These are phyloP conservation scores for Microbotryum silenes-acaulis DNA, from an alignment of 1,284 basidiomycete genomes.

Conservation along the genomic window DNA sequence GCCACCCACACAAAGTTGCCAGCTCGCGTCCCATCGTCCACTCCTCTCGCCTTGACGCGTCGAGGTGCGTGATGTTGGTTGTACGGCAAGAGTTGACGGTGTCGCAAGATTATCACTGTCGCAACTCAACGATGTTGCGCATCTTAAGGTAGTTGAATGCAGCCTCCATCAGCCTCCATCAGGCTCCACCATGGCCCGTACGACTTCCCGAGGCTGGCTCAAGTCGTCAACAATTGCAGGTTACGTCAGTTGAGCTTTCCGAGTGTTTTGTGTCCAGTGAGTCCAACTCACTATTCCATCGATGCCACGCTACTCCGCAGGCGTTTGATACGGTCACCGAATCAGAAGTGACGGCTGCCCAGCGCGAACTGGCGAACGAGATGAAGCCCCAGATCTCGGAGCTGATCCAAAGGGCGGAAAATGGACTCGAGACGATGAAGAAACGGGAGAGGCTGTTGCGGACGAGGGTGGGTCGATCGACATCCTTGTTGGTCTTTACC, in stretches of 20 bases:
- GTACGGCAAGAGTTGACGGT: no score
- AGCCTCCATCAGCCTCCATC: background rate
- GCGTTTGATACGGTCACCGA: constrained; percentile 29
- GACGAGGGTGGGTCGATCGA: constrained; percentile 14
- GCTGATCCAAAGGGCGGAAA: constrained; percentile 27
- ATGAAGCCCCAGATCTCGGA: constrained; percentile 32
- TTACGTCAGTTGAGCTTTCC: background rate
- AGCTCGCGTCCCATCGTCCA: no score
- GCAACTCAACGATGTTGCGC: background rate
- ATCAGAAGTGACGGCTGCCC: constrained; percentile 21
- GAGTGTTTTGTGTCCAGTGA: background rate
- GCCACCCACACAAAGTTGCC: background rate
- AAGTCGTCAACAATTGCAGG: background rate
- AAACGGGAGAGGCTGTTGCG: constrained; percentile 16
- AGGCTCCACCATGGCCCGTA: constrained; percentile 2
- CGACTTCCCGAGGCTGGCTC: constrained; percentile 2
- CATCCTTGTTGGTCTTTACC: no score
- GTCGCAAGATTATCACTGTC: background rate
- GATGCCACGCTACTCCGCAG: background rate
- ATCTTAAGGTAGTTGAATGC: background rate
- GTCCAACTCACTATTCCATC: background rate
- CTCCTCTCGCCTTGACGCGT: background rate
- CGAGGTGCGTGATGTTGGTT: background rate
- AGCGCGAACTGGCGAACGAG: constrained; percentile 25
- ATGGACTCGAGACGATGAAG: constrained; percentile 26